Conservation (phyloP, 345 rosid species). For the Laguncularia racemosa region DNA sequence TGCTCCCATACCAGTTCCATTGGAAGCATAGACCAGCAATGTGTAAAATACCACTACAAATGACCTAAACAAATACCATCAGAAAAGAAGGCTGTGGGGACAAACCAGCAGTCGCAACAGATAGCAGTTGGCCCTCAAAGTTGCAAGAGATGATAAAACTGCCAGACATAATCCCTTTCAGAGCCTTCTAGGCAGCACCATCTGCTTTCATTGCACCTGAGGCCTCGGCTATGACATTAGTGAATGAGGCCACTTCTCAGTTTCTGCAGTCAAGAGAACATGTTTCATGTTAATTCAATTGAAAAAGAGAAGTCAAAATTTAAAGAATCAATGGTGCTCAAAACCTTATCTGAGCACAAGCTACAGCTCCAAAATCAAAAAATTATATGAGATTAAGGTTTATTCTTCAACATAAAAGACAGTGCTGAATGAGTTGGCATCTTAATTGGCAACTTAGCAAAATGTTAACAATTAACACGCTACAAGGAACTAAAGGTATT, state of each 20-base stretch:
- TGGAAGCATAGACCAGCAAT: slow-evolving; percentile 45
- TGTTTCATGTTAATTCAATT: neutral
- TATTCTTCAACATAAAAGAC: too few species aligned
- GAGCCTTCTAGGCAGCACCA: slow-evolving; percentile 60
- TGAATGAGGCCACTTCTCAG: slow-evolving; percentile 52
- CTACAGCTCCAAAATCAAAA: too few species aligned
- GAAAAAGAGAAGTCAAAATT: neutral
- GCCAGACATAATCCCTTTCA: slow-evolving; percentile 65
- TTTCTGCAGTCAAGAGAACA: slow-evolving; percentile 36
- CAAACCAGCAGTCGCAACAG: slow-evolving; percentile 63
- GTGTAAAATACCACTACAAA: slow-evolving; percentile 38
- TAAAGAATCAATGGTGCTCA: too few species aligned
- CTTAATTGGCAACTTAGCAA: too few species aligned
- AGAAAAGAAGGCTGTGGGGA: slow-evolving; percentile 67
- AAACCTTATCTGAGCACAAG: too few species aligned
- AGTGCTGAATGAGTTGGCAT: too few species aligned
- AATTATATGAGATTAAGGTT: too few species aligned
- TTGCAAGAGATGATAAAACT: slow-evolving; percentile 66
- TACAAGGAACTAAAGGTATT: too few species aligned
- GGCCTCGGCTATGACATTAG: slow-evolving; percentile 47
- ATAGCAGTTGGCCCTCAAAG: slow-evolving; percentile 51
- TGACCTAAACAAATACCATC: slow-evolving; percentile 75
- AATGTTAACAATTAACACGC: too few species aligned
- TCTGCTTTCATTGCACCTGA: slow-evolving; percentile 71
- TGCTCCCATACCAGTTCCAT: slow-evolving; percentile 74